Conservation (phyloP, 108 stramenopile genomes). For the Nitzschia inconspicua region DNA sequence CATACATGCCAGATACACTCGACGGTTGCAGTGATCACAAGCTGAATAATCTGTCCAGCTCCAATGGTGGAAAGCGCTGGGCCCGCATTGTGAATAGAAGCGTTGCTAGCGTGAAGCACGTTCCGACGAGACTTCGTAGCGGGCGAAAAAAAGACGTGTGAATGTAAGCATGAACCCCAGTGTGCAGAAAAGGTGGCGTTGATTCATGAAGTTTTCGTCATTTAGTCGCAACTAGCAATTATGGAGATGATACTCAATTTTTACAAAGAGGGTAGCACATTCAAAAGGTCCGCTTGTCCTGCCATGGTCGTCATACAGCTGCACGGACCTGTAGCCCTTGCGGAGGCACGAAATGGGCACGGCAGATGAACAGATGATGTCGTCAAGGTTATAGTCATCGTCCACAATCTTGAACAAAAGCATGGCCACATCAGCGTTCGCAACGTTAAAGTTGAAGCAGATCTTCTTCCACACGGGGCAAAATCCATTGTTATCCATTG, state of each 20-base stretch:
- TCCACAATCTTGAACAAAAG: constrained; percentile 62
- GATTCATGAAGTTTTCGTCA: no score
- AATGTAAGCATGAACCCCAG: no score
- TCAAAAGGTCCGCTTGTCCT: constrained; percentile 59
- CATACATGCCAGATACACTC: no score
- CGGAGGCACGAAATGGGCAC: constrained; percentile 68
- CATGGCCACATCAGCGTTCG: constrained; percentile 70
- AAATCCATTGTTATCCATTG: constrained; percentile 73
- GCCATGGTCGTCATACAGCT: constrained; percentile 67
- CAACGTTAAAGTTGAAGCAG: constrained; percentile 38
- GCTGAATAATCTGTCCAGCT: no score
- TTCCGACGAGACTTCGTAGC: no score
- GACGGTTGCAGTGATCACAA: no score
- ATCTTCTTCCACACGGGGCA: constrained; percentile 60
- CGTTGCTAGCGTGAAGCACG: no score
- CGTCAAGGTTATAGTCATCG: constrained; percentile 51
- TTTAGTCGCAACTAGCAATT: no score
- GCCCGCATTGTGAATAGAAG: no score
- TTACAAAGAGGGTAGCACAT: constrained; percentile 67
- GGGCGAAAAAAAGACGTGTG: no score
- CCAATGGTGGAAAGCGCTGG: no score
- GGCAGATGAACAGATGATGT: constrained; percentile 52
- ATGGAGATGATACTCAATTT: constrained; percentile 14
- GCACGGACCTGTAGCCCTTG: constrained; percentile 71
- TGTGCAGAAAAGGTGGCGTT: no score